Conservation (phyloP, 1,139 yeast genomes). For the Geotrichum australiense region DNA sequence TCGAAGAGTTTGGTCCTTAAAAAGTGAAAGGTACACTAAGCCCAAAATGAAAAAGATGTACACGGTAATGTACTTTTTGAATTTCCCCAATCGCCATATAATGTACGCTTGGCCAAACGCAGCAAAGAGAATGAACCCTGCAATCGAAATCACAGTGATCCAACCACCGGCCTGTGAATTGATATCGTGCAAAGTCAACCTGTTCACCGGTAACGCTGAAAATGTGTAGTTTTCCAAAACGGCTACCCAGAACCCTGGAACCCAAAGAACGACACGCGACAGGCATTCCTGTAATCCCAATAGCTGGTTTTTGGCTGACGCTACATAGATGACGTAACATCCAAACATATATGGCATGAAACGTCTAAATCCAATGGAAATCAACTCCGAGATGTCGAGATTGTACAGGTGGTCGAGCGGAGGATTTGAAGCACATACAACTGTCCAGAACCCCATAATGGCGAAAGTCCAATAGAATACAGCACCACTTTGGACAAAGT, state of each 20-base stretch:
- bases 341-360: slow-evolving; percentile 70
- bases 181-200: slow-evolving; percentile 66
- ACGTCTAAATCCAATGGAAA: slow-evolving; percentile 68
- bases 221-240: slow-evolving; percentile 80
- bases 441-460: slow-evolving; percentile 81
- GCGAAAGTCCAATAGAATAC: slow-evolving; percentile 56
- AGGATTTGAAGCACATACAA: slow-evolving; percentile 75
- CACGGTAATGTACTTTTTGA: slow-evolving; percentile 47
- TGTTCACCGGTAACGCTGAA: slow-evolving; percentile 79
- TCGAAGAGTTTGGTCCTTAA: slow-evolving; percentile 70
- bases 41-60: slow-evolving; percentile 46
- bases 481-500: slow-evolving; percentile 47
- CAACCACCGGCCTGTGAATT: slow-evolving; percentile 72
- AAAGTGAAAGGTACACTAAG: slow-evolving; percentile 41
- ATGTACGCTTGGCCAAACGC: slow-evolving; percentile 68
- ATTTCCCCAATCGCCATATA: slow-evolving; percentile 74
- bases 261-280: slow-evolving; percentile 59
- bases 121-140: slow-evolving; percentile 42
- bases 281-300: slow-evolving; percentile 33
- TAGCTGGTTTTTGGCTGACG: slow-evolving; percentile 39
- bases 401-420: slow-evolving; percentile 40
- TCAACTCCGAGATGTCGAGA: slow-evolving; percentile 49
- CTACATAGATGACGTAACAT: slow-evolving; percentile 64
- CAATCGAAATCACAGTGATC: slow-evolving; percentile 50
- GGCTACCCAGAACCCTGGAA: slow-evolving; percentile 79